phyloP scores from a whole-genome alignment of 495 filamentous ascomycete genomes.

The Cercophora samala region DNA sequence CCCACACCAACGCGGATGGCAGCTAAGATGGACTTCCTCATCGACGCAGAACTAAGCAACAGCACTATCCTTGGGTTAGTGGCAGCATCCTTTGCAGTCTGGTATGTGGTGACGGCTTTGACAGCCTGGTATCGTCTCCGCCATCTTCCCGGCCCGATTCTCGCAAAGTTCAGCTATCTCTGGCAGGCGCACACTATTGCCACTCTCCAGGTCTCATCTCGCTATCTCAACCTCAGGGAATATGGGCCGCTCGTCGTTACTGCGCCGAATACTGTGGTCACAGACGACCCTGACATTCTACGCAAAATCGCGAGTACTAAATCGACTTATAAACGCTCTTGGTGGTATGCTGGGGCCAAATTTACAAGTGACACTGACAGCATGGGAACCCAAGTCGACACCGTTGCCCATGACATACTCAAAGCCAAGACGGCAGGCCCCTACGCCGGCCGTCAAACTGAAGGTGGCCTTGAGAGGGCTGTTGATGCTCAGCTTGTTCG shows the following conservation, averaged over 20 bases:
- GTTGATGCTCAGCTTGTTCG: conserved; percentile 35
- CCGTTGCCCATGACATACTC: conserved; percentile 26
- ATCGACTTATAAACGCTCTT: conserved; percentile 27
- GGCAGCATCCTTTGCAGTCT: no score
- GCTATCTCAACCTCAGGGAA: conserved; percentile 26
- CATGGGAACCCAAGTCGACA: conserved; percentile 31
- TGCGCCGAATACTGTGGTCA: conserved; percentile 36
- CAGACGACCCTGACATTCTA: conserved; percentile 39
- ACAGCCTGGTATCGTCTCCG: no score
- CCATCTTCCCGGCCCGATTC: conserved; percentile 23
- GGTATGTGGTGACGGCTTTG: no score
- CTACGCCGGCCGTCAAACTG: conserved; percentile 42
- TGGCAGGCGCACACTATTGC: conserved; percentile 11
- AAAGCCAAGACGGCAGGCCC: conserved; percentile 32
- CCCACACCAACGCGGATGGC: no score
- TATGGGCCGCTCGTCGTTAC: conserved; percentile 38
- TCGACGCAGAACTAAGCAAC: no score
- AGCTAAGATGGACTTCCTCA: no score
- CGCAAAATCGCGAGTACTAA: conserved; percentile 30
- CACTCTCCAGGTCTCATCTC: neutral
- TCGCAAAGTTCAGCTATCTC: conserved; percentile 26
- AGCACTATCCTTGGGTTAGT: no score
- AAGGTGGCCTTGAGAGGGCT: conserved; percentile 9
- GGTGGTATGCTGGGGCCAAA: conserved; percentile 31
- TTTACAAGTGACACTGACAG: conserved; percentile 37